These are phyloP conservation scores for Metschnikowia continentalis DNA, from an alignment of 805 yeast species.

Conservation along the genomic window DNA sequence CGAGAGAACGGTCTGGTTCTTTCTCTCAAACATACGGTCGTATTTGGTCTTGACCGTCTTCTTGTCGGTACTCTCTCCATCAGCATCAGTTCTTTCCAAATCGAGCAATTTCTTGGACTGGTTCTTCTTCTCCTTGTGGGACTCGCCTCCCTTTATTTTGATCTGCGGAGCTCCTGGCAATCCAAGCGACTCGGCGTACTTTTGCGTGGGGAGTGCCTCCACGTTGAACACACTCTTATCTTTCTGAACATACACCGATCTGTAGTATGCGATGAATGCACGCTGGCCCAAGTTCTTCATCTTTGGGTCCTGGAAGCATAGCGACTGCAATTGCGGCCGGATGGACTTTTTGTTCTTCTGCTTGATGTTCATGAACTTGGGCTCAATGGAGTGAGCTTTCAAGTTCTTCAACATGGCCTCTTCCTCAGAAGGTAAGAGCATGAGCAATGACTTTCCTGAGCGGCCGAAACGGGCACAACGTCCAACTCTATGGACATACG, in stretches of 20 bases:
- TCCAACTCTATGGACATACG: constrained; percentile 89
- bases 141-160: constrained; percentile 57
- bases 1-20: constrained; percentile 86
- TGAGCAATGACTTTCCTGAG: constrained; percentile 73
- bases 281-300: constrained; percentile 92
- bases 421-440: constrained; percentile 82
- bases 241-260: constrained; percentile 79
- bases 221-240: constrained; percentile 84
- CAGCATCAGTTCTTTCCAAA: constrained; percentile 47
- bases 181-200: constrained; percentile 83
- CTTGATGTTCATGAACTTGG: constrained; percentile 69
- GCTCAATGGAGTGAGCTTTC: constrained; percentile 58
- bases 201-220: constrained; percentile 73
- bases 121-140: constrained; percentile 73
- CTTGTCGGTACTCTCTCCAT: constrained; percentile 54
- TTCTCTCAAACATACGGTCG: constrained; percentile 93
- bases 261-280: constrained; percentile 87
- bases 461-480: constrained; percentile 86
- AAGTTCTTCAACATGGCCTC: constrained; percentile 67
- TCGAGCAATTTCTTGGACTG: constrained; percentile 66
- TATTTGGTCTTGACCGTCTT: constrained; percentile 68
- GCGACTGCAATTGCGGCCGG: constrained; percentile 77
- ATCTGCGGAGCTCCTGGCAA: constrained; percentile 95
- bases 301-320: constrained; percentile 88
- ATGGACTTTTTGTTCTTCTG: constrained; percentile 71